phyloP scores from a whole-genome alignment of 2,329 filamentous ascomycete species.

The Sporothrix luriei region DNA sequence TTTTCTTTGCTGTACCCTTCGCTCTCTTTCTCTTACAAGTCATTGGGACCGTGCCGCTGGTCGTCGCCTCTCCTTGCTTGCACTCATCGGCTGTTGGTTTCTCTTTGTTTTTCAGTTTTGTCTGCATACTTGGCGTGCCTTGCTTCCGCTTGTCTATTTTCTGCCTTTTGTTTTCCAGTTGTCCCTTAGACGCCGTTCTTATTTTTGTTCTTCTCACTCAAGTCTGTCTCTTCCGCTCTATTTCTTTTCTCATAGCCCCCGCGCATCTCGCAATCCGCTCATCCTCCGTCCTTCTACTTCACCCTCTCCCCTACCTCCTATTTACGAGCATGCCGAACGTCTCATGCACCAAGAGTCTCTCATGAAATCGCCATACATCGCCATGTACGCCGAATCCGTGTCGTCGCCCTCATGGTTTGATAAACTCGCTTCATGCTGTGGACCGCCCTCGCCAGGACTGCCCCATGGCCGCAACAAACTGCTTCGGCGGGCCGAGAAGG shows the following conservation, averaged over 20 bases:
- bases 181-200: background rate
- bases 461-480: background rate
- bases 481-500: constrained; percentile 38
- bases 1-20: background rate
- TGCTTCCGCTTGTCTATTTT: constrained; percentile 13
- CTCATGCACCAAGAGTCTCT: background rate
- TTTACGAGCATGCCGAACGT: constrained; percentile 14
- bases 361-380: constrained; percentile 30
- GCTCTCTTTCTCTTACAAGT: background rate
- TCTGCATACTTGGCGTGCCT: constrained; percentile 12
- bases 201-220: background rate
- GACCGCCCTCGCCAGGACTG: constrained; percentile 38
- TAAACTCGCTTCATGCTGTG: constrained; percentile 52
- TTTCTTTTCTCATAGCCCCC: constrained; percentile 10
- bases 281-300: background rate
- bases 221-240: constrained; percentile 28
- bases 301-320: background rate
- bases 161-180: background rate
- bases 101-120: constrained; percentile 5
- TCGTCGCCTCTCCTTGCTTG: constrained; percentile 18
- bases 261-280: background rate
- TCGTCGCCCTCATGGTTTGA: constrained; percentile 53
- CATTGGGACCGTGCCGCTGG: background rate
- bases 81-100: background rate
- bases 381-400: constrained; percentile 45